Conservation (phyloP, 2,329 filamentous ascomycete species). For the Fusarium goolgardi region DNA sequence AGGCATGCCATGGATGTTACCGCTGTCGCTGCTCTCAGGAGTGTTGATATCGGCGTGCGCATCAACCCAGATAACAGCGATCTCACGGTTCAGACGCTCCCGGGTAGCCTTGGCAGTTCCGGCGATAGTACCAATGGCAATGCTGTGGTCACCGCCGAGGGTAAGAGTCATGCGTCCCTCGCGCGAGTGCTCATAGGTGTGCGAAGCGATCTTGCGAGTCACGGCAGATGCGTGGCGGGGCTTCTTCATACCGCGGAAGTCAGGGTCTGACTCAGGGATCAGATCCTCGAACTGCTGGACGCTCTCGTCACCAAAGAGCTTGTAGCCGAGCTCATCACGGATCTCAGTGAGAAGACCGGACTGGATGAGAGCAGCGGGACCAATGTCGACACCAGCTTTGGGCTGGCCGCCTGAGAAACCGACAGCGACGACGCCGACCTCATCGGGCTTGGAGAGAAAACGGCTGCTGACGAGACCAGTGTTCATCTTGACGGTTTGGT, state of each 20-base stretch:
- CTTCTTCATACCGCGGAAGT: conserved; percentile 94
- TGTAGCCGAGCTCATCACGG: conserved; percentile 86
- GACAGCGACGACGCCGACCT: conserved; percentile 92
- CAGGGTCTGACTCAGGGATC: conserved; percentile 77
- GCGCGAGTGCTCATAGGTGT: conserved; percentile 88
- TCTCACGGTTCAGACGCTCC: conserved; percentile 83
- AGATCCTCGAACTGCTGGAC: conserved; percentile 86
- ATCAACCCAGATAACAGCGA: conserved; percentile 98
- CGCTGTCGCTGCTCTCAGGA: conserved; percentile 87
- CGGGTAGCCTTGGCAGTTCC: conserved; percentile 87
- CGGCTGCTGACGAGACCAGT: conserved; percentile 69
- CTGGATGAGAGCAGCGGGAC: conserved; percentile 88
- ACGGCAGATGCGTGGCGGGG: conserved; percentile 87
- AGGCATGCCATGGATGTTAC: conserved; percentile 98
- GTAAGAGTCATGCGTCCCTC: conserved; percentile 90
- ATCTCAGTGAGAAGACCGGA: conserved; percentile 88
- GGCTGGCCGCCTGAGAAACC: conserved; percentile 95
- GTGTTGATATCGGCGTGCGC: conserved; percentile 98
- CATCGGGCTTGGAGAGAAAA: conserved; percentile 82
- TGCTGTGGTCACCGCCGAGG: conserved; percentile 94
- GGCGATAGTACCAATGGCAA: conserved; percentile 92
- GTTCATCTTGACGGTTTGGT: conserved; percentile 55
- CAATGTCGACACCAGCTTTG: conserved; percentile 92
- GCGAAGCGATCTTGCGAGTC: conserved; percentile 79
- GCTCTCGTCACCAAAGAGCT: conserved; percentile 82